Conservation (phyloP, 2,329 filamentous ascomycete genomes). For the Colletotrichum filicis region DNA sequence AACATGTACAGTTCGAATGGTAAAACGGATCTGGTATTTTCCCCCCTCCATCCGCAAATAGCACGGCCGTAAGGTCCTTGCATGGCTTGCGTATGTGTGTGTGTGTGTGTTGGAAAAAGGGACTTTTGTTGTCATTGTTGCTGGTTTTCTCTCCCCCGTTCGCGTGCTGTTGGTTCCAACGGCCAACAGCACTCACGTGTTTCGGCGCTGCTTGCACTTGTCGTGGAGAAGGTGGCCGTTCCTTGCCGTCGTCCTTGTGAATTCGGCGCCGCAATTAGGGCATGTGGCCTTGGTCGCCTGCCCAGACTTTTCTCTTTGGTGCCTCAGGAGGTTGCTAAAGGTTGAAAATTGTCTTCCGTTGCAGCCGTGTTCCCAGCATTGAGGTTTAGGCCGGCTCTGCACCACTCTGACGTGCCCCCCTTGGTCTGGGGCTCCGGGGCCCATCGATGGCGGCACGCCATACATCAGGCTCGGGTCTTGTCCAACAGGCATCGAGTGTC, state of each 20-base stretch:
- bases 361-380: conserved; percentile 97
- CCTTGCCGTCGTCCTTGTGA: conserved; percentile 87
- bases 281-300: conserved; percentile 90
- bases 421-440: conserved; percentile 43
- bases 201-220: conserved; percentile 85
- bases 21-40: not conserved
- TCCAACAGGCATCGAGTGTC: conserved; percentile 49
- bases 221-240: conserved; percentile 89
- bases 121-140: conserved; percentile 8
- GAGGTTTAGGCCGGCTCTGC: conserved; percentile 86
- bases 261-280: conserved; percentile 91
- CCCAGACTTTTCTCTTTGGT: conserved; percentile 94
- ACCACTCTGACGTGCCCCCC: conserved; percentile 73
- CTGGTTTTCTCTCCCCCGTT: not conserved
- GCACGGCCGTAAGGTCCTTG: not conserved
- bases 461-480: conserved; percentile 57
- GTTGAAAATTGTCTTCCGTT: conserved; percentile 96
- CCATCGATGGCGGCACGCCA: conserved; percentile 50
- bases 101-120: not conserved
- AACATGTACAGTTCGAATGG: conserved; percentile 25
- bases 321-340: conserved; percentile 92
- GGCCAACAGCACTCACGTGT: conserved; percentile 41
- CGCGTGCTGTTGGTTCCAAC: not conserved
- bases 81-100: not conserved
- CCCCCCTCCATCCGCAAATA: not conserved